A percentile compares a stretch with the other conserved stretches of the same genome.
These are phyloP conservation scores for Hypoxylon cercidicola DNA, from an alignment of 495 filamentous ascomycete species.

Conservation along the genomic window DNA sequence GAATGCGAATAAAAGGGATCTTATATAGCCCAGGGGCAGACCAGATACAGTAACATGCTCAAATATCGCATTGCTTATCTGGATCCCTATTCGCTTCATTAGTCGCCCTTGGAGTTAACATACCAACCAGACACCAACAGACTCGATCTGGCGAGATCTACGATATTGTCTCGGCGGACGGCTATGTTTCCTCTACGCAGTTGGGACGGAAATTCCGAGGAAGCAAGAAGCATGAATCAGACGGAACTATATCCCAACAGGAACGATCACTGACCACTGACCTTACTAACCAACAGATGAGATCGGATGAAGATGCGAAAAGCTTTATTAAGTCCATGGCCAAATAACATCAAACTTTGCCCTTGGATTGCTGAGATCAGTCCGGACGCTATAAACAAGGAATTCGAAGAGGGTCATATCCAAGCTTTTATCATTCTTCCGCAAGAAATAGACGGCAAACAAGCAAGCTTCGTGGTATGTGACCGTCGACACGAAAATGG, in stretches of 20 bases:
- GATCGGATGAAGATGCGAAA: not conserved
- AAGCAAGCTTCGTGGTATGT: slow-evolving; percentile 19
- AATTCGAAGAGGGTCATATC: not conserved
- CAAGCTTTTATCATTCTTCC: slow-evolving; percentile 21
- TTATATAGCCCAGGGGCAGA: slow-evolving; percentile 12
- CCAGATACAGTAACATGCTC: slow-evolving; percentile 6
- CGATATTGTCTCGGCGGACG: slow-evolving; percentile 7
- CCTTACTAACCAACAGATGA: not conserved
- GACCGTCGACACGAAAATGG: slow-evolving; percentile 25
- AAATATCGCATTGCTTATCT: slow-evolving; percentile 35
- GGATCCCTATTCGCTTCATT: slow-evolving; percentile 20
- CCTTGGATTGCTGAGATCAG: not conserved
- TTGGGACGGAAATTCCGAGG: not conserved
- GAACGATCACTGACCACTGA: too few species aligned
- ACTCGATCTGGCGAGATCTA: slow-evolving; percentile 20
- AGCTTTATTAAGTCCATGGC: not conserved
- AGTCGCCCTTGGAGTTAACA: not conserved
- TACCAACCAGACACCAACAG: slow-evolving; percentile 13
- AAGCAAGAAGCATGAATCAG: not conserved
- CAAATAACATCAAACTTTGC: too few species aligned
- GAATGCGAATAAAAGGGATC: slow-evolving; percentile 16
- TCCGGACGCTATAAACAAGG: not conserved
- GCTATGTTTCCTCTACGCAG: not conserved
- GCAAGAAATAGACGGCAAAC: not conserved
- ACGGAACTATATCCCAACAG: not conserved